Evolutionary conservation across 805 yeast genomes (phyloP), one percentile per base, ranked within the genome.

Genomic region (Saccharomycopsis sp.): DNA sequence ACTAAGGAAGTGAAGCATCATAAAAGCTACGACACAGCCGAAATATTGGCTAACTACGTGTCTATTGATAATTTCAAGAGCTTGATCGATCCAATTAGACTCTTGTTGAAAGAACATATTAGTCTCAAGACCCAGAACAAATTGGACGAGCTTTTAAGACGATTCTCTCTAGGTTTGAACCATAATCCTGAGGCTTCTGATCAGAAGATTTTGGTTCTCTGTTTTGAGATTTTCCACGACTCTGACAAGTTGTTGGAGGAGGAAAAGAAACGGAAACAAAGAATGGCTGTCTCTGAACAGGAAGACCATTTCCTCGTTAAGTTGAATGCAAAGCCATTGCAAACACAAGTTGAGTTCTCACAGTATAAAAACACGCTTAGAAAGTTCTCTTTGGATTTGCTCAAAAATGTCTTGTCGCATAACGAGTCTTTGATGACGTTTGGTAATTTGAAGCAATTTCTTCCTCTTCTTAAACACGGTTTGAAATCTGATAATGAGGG

Each of bases 1-100:
- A 88, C 91, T 84, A 88, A 87, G 65, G 99, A 93, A 74, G 93
- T 94, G 41, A 92, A 90, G 69, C 85, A 83, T 63, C 89, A 89
- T 67, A 90, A 90, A 72, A 86, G 96, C 75, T 87, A 75, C 68
- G 98, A 94, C 65, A 83, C 94, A 3, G 96, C 86, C 25, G 96
- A 92, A 71, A 73, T 90, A 19, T 67, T 93, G 53, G 80, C 96
- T 0, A 71, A 82, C 15, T 82, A 83, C 66, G 79, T 93, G 41
- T 74, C 80, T 15, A 74, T 91, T 59, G 70, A 77, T 3, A 70
- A 74, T 24, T 89, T 92, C 67, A 73, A 77, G 5, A 72, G 71
- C 55, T 70, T 94, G 23, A 69, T 92, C 17, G 74, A 76, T 15
- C 98, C 98, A 1, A 74, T 94, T 44, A 85, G 84, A 66, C 72